Evolutionary conservation across 805 yeast genomes (phyloP).

Genomic region (Candida ovalis): DNA sequence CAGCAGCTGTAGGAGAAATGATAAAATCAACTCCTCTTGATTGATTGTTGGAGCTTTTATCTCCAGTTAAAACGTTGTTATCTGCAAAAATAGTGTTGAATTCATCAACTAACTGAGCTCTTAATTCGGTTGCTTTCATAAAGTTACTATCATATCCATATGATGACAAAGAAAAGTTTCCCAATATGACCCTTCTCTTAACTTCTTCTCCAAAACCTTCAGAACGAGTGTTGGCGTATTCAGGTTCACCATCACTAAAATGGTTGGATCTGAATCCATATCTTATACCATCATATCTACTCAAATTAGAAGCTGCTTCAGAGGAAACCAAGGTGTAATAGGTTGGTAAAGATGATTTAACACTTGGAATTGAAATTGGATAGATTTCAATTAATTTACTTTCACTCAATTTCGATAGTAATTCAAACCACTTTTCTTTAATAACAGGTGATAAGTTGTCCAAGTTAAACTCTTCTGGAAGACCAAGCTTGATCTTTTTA

Average conservation of each 20-base stretch:
- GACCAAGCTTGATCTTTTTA: constrained; percentile 52
- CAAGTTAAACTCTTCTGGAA: constrained; percentile 64
- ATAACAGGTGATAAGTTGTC: constrained; percentile 49
- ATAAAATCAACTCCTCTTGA: constrained; percentile 58
- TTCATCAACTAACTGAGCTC: constrained; percentile 59
- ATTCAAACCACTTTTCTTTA: constrained; percentile 41
- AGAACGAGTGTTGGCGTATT: constrained; percentile 54
- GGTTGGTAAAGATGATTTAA: constrained; percentile 65
- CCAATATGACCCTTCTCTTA: constrained; percentile 74
- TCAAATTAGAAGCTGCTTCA: constrained; percentile 89
- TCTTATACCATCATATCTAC: constrained; percentile 87
- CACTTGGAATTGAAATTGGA: constrained; percentile 67
- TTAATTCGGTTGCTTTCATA: constrained; percentile 65
- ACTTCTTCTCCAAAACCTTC: constrained; percentile 79
- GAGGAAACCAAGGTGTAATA: constrained; percentile 89
- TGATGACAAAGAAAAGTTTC: constrained; percentile 81
- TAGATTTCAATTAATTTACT: constrained; percentile 51
- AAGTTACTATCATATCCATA: constrained; percentile 71
- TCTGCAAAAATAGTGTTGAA: constrained; percentile 60
- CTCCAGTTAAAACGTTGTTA: constrained; percentile 37
- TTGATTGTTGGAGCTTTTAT: constrained; percentile 13
- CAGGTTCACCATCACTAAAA: constrained; percentile 30
- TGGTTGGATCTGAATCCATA: constrained; percentile 57
- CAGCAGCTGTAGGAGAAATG: constrained; percentile 66
- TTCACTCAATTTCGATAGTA: constrained; percentile 41